These are phyloP conservation scores for Inga leiocalycina DNA, from an alignment of 306 rosid species.

Conservation along the genomic window DNA sequence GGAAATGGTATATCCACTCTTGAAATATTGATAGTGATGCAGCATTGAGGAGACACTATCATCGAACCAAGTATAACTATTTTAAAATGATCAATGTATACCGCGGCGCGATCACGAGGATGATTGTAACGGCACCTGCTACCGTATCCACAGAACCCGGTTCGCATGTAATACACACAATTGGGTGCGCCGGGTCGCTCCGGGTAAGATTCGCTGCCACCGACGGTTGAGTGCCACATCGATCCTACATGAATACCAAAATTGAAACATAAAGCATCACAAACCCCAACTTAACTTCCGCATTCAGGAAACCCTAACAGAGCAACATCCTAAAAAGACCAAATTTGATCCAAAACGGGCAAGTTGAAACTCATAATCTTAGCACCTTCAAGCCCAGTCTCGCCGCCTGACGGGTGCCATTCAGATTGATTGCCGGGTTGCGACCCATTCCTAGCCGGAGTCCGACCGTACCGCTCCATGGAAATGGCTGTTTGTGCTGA, in stretches of 20 bases:
- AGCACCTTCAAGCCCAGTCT: slow-evolving; percentile 67
- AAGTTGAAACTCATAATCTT: neutral
- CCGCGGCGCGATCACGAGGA: slow-evolving; percentile 90
- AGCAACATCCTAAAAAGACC: neutral
- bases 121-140: slow-evolving; percentile 84
- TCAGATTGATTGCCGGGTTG: slow-evolving; percentile 59
- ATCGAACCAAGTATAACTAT: slow-evolving; percentile 33
- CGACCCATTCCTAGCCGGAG: slow-evolving; percentile 61
- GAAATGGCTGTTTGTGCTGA: slow-evolving; percentile 7
- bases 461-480: slow-evolving; percentile 76
- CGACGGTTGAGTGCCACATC: slow-evolving; percentile 74
- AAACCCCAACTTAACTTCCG: slow-evolving; percentile 46
- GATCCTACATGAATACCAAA: slow-evolving; percentile 50
- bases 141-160: slow-evolving; percentile 91
- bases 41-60: slow-evolving; percentile 3
- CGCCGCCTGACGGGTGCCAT: slow-evolving; percentile 62
- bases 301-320: slow-evolving; percentile 57
- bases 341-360: neutral
- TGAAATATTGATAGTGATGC: neutral
- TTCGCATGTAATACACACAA: slow-evolving; percentile 87
- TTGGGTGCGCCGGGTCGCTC: slow-evolving; percentile 78
- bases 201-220: slow-evolving; percentile 68
- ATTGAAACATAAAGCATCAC: slow-evolving; percentile 16
- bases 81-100: slow-evolving; percentile 35
- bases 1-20: neutral